Base-by-base conservation (phyloP, 2,329 filamentous ascomycete species). In the Tympanopsis confertula region DNA sequence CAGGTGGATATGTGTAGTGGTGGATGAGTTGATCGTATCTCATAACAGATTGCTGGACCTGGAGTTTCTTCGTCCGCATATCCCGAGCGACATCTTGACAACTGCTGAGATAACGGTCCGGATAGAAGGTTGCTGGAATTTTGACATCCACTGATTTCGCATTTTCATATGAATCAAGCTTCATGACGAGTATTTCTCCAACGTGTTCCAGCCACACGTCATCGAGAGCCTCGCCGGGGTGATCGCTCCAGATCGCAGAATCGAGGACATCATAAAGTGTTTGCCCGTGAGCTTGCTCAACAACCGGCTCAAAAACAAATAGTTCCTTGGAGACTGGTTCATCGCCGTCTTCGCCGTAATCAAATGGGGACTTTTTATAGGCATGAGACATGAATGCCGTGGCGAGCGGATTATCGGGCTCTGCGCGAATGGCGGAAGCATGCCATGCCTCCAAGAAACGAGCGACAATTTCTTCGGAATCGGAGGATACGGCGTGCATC, bases 71-170 rank as follows among this genome's bases (percentile, higher is more conserved):
- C 5, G 45, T 41, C 20, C 69, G 65, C 40, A 76, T 63, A 5
- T 62, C 57, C 32, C 59, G 59, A 13, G 69, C 62, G 7, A 61
- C 48, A 2, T 60, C 58, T 39, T 63, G 59, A 41, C 69, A 71
- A 42, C 62, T 57, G 36, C 69, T 59, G 35, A 78, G 56, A 49
- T 80, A 81, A 35, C 74, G 65, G 53, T 80, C 76, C 4, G 70
- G 63, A 44, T 74, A 76, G 47, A 75, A 66, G 2, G 62, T 58
- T 2, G 63, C 50, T 3, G 74, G 73, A 14, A 77, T 60, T 4
- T 65, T 66, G 32, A 78, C 53, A 19, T 63, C 58, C 18, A 69
- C 45, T 20, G 24, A 49, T 19, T 45, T 48, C 29, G 48, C 51
- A 32, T 13, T 39, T 22, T 47, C 58, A 39, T 47, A 44, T 51